phyloP scores from a whole-genome alignment of 106 monocot genomes.

The Alisma plantagoaquatica region DNA sequence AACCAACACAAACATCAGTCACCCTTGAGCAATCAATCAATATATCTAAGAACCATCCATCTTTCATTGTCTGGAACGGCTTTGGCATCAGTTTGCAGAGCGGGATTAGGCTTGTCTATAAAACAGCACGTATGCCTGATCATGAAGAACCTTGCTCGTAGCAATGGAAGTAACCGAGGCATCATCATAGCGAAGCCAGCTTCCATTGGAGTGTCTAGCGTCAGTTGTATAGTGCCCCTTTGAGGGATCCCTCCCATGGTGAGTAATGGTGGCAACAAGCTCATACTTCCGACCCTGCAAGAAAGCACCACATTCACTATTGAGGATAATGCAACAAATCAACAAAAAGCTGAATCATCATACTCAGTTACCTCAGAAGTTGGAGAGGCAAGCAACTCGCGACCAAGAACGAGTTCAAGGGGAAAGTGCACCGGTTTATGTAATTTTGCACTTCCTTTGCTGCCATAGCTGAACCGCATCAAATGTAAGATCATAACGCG shows the following conservation, averaged over 20 bases:
- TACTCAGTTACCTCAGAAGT: constrained; percentile 60
- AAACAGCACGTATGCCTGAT: constrained; percentile 68
- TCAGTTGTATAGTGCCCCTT: constrained; percentile 73
- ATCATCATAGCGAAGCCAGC: constrained; percentile 65
- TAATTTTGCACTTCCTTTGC: constrained; percentile 69
- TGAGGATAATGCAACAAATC: not conserved
- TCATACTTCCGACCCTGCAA: constrained; percentile 56
- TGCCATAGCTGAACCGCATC: constrained; percentile 95
- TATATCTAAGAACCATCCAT: too few relatives aligned
- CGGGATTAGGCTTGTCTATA: constrained; percentile 64
- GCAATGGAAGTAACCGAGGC: constrained; percentile 33
- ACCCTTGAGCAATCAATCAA: too few relatives aligned
- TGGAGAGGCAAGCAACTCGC: constrained; percentile 68
- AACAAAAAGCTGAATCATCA: too few relatives aligned
- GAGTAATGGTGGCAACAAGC: constrained; percentile 67
- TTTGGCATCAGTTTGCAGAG: too few relatives aligned
- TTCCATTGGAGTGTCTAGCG: constrained; percentile 35
- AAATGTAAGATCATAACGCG: constrained; percentile 90
- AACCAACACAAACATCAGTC: too few relatives aligned
- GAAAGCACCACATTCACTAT: not conserved
- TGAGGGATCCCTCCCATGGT: constrained; percentile 59
- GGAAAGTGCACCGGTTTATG: constrained; percentile 72
- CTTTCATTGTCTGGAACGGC: too few relatives aligned
- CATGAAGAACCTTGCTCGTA: constrained; percentile 50
- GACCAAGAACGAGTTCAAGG: constrained; percentile 62